A percentile compares a stretch with the other conserved stretches of the same genome.
Evolutionary conservation across 768 basidiomycete genomes (phyloP).

Genomic region (Pluteus cervinus): DNA sequence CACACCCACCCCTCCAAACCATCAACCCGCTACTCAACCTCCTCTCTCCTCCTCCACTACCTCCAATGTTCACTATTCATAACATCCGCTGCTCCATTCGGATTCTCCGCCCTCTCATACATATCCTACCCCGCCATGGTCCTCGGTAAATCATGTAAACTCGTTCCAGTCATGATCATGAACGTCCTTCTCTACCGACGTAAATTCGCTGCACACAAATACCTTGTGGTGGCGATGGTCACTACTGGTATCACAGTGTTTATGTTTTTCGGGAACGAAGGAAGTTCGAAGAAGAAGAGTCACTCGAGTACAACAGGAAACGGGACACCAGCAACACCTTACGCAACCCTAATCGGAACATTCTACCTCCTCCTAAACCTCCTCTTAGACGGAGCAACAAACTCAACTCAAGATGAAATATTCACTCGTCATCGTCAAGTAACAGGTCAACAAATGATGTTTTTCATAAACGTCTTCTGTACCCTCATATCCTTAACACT

Average conservation of each 20-base stretch:
- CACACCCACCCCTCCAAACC: slow-evolving; percentile 21
- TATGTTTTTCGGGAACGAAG: slow-evolving; percentile 83
- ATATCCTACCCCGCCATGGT: slow-evolving; percentile 99
- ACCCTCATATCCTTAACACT: slow-evolving; percentile 67
- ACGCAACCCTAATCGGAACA: slow-evolving; percentile 65
- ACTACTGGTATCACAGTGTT: slow-evolving; percentile 89
- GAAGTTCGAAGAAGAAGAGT: slow-evolving; percentile 34
- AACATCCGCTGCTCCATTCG: slow-evolving; percentile 89
- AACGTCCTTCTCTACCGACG: slow-evolving; percentile 94
- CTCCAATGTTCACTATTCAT: slow-evolving; percentile 85
- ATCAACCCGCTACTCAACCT: slow-evolving; percentile 30
- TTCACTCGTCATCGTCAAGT: slow-evolving; percentile 64
- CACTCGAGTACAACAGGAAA: slow-evolving; percentile 29
- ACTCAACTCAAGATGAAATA: slow-evolving; percentile 96
- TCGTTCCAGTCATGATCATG: slow-evolving; percentile 98
- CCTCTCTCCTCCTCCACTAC: slow-evolving; percentile 62
- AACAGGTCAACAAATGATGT: slow-evolving; percentile 98
- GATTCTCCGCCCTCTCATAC: slow-evolving; percentile 90
- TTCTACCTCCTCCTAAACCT: slow-evolving; percentile 81
- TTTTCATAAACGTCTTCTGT: slow-evolving; percentile 91
- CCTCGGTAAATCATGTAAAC: slow-evolving; percentile 97
- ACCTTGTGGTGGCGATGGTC: slow-evolving; percentile 90
- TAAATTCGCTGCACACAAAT: slow-evolving; percentile 89
- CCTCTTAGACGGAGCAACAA: slow-evolving; percentile 85
- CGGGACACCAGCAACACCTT: slow-evolving; percentile 31